Evolutionary conservation across 2,329 filamentous ascomycete genomes (phyloP).

Genomic region (Trichoderma arundinaceum): DNA sequence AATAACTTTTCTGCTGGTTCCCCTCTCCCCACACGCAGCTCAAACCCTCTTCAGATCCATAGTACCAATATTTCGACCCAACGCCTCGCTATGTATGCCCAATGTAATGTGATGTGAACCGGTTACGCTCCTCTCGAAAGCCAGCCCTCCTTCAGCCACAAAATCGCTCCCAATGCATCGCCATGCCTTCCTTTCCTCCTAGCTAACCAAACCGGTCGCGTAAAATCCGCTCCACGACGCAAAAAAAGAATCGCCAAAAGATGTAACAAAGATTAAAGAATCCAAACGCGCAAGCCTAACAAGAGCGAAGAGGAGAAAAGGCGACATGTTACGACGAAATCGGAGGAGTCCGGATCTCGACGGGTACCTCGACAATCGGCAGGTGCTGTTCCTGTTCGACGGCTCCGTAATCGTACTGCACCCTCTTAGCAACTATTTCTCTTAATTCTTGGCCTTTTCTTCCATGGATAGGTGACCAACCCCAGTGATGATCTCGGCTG

Average conservation of each 20-base stretch:
- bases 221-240: background rate
- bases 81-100: conserved; percentile 48
- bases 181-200: background rate
- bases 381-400: conserved; percentile 22
- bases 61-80: conserved; percentile 30
- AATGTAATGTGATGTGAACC: conserved; percentile 16
- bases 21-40: background rate
- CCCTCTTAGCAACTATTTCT: conserved; percentile 39
- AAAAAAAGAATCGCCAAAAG: background rate
- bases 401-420: conserved; percentile 33
- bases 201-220: background rate
- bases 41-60: conserved; percentile 8
- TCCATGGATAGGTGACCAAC: conserved; percentile 59
- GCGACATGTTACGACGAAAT: background rate
- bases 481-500: conserved; percentile 65
- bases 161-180: conserved; percentile 1
- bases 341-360: conserved; percentile 39
- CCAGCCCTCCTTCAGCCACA: background rate
- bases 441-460: conserved; percentile 41
- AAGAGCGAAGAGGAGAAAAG: background rate
- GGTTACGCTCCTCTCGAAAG: background rate
- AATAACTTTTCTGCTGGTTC: conserved; percentile 7
- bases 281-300: background rate
- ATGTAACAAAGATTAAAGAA: background rate
- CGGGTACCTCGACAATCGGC: conserved; percentile 37